Conservation (phyloP, 2,329 filamentous ascomycete genomes). For the Penicillium sp. region DNA sequence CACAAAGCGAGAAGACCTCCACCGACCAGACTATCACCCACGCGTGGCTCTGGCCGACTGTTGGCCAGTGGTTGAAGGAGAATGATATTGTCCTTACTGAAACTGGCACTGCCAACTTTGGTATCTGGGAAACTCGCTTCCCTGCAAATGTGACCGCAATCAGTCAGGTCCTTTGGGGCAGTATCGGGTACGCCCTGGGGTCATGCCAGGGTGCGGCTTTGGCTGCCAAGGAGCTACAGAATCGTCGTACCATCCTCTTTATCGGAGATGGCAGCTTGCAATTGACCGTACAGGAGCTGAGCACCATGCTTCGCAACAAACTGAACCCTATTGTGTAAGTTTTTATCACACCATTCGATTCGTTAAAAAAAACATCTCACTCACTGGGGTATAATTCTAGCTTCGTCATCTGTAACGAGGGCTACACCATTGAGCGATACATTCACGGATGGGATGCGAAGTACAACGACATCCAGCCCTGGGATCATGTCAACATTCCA, state of each 20-base stretch:
- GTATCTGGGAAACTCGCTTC: slow-evolving; percentile 82
- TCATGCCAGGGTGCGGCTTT: slow-evolving; percentile 69
- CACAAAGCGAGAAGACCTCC: slow-evolving; percentile 33
- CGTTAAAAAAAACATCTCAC: background rate
- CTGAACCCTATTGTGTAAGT: slow-evolving; percentile 75
- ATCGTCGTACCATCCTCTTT: slow-evolving; percentile 73
- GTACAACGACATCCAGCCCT: slow-evolving; percentile 79
- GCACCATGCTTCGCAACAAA: slow-evolving; percentile 75
- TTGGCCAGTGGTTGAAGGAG: slow-evolving; percentile 70
- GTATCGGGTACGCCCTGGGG: slow-evolving; percentile 66
- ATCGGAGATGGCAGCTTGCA: slow-evolving; percentile 90
- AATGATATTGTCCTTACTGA: slow-evolving; percentile 82
- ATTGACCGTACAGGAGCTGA: slow-evolving; percentile 79
- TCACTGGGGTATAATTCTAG: slow-evolving; percentile 10
- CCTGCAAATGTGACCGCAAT: slow-evolving; percentile 75
- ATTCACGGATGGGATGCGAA: slow-evolving; percentile 78
- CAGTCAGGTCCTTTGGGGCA: slow-evolving; percentile 74
- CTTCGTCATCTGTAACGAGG: slow-evolving; percentile 84
- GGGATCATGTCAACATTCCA: slow-evolving; percentile 71
- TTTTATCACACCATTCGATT: background rate
- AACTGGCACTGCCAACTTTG: slow-evolving; percentile 85
- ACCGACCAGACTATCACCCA: slow-evolving; percentile 49
- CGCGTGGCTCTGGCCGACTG: slow-evolving; percentile 68
- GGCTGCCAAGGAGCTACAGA: slow-evolving; percentile 67
- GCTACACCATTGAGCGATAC: slow-evolving; percentile 85